These are phyloP conservation scores for Silene coronaria DNA, from an alignment of 179 eudicot species.

Conservation along the genomic window DNA sequence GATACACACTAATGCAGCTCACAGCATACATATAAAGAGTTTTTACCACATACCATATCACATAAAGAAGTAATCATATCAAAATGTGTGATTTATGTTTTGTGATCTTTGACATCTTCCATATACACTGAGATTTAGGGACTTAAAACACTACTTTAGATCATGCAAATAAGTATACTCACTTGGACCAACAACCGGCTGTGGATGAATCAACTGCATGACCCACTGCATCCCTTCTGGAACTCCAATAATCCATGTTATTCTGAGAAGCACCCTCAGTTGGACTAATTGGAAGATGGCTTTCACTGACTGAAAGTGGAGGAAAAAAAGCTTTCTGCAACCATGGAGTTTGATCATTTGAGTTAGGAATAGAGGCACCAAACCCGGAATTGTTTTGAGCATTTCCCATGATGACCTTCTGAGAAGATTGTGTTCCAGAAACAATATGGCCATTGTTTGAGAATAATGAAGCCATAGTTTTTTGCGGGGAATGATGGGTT, in stretches of 20 bases:
- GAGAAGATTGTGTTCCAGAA: conserved; percentile 47
- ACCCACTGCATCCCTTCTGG: conserved; percentile 38
- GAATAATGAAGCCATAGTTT: conserved; percentile 73
- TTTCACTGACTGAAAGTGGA: conserved; percentile 38
- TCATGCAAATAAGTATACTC: conserved; percentile 29
- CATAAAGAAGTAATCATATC: not conserved
- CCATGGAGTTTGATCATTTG: conserved; percentile 63
- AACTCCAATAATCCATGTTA: conserved; percentile 46
- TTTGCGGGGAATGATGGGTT: conserved; percentile 46
- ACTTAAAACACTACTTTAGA: not conserved
- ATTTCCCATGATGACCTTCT: conserved; percentile 38
- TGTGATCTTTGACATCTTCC: not conserved
- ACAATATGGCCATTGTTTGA: conserved; percentile 49
- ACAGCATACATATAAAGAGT: not conserved
- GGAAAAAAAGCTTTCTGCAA: conserved; percentile 43
- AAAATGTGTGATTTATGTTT: not conserved
- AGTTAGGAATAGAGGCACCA: conserved; percentile 38
- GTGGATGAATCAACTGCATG: conserved; percentile 46
- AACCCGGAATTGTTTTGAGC: conserved; percentile 42
- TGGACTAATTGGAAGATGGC: conserved; percentile 36
- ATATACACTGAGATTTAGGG: not conserved
- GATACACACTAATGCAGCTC: not conserved
- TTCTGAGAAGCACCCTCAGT: conserved; percentile 44
- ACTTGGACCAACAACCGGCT: conserved; percentile 71
- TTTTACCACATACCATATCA: not conserved